phyloP scores from a whole-genome alignment of 495 filamentous ascomycete species.

The Daldinia concentrica region DNA sequence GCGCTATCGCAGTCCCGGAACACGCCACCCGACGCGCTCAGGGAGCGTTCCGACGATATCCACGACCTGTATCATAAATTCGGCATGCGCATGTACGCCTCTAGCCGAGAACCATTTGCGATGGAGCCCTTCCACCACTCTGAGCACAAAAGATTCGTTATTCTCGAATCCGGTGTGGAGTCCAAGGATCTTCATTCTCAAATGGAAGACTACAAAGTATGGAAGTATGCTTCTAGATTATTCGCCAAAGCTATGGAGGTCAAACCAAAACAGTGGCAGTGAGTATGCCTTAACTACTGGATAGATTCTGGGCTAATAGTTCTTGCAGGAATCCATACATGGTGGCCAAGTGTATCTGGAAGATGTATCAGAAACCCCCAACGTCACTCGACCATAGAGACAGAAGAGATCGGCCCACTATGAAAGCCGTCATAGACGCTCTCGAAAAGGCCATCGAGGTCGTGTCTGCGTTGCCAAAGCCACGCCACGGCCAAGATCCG shows the following conservation, averaged over 20 bases:
- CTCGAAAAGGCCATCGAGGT: slow-evolving; percentile 78
- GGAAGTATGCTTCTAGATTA: slow-evolving; percentile 85
- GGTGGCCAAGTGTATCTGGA: slow-evolving; percentile 94
- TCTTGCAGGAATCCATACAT: slow-evolving; percentile 77
- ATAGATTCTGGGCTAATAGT: background rate
- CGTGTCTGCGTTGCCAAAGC: slow-evolving; percentile 70
- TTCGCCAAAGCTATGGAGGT: slow-evolving; percentile 77
- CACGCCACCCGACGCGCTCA: slow-evolving; percentile 66
- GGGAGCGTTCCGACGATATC: slow-evolving; percentile 71
- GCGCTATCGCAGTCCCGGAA: slow-evolving; percentile 77
- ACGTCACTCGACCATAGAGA: slow-evolving; percentile 61
- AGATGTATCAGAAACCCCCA: slow-evolving; percentile 76
- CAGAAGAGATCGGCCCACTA: slow-evolving; percentile 52
- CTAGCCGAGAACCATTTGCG: slow-evolving; percentile 88
- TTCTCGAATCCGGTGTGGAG: slow-evolving; percentile 68
- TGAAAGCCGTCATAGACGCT: slow-evolving; percentile 65
- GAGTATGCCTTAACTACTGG: slow-evolving; percentile 46
- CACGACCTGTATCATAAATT: slow-evolving; percentile 91
- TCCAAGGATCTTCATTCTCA: slow-evolving; percentile 76
- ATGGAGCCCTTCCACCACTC: slow-evolving; percentile 82
- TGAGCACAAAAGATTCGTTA: slow-evolving; percentile 81
- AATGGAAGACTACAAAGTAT: slow-evolving; percentile 78
- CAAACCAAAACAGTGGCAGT: slow-evolving; percentile 87
- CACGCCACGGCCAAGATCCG: slow-evolving; percentile 80
- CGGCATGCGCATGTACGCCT: slow-evolving; percentile 87